Base-by-base conservation (phyloP, 2,329 filamentous ascomycete species). In the Trichoderma koningiopsis region DNA sequence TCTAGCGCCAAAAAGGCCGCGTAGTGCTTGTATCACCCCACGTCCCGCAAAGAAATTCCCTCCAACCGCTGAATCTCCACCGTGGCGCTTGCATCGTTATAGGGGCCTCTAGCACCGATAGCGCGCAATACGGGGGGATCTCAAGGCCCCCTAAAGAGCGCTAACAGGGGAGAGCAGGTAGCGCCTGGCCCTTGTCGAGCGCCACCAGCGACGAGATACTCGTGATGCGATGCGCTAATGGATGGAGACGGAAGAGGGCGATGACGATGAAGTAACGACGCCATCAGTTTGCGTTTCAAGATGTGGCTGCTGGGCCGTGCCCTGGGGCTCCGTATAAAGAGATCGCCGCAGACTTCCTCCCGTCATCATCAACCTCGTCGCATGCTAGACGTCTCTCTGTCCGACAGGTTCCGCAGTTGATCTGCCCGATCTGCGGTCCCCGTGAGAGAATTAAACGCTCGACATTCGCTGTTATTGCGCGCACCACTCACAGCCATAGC, bases 341-440 rank as follows among this genome's bases (percentile, higher is more conserved):
- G 53, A 27, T 56, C 59, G 22, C 33, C 55, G 49, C 16, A 16
- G n/a, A 29, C 55, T 43, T 19, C 37, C 22, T 33, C 37, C 58
- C 64, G 13, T 40, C n/a, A 49, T n/a, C 53, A 61, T 59, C 53
- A 49, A 3, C 35, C 10, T 11, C 19, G 35, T 52, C 14, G 29
- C 52, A 29, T 37, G 35, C 31, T 16, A 29, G 24, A 43, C 40
- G 6, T 43, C 40, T 43, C 16, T 43, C 40, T 24, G 11, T 31
- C 40, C 19, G 19, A 13, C 55, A 33, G 29, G 4, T 47, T 43
- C 35, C 52, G 37, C 49, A 55, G 33, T 58, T 47, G 49, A 68
- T 53, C 55, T 49, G 66, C 66, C 58, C 35, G 59, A 68, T 68
- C 66, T 62, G 66, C 66, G 27, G n/a, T 35, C 49, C 35, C 19